phyloP scores from a whole-genome alignment of 768 basidiomycete species.

The Mycena chlorophos region DNA sequence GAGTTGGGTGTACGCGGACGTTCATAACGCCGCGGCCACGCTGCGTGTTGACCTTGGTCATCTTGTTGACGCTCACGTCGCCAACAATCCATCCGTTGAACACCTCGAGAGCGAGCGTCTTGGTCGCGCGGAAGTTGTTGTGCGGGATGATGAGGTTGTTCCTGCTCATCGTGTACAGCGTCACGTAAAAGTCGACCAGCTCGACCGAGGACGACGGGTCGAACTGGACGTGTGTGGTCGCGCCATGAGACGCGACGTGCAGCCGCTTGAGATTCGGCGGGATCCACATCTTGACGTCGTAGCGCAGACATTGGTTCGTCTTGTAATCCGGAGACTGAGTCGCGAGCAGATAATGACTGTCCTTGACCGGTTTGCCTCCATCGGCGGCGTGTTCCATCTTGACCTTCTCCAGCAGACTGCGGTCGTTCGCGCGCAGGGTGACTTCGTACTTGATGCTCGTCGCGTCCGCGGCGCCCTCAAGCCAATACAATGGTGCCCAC shows the following conservation, averaged over 20 bases:
- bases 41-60: slow-evolving; percentile 46
- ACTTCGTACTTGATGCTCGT: slow-evolving; percentile 52
- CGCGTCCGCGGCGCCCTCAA: slow-evolving; percentile 41
- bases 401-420: slow-evolving; percentile 40
- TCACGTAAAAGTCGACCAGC: slow-evolving; percentile 47
- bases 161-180: slow-evolving; percentile 36
- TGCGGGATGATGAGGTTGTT: slow-evolving; percentile 51
- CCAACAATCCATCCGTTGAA: slow-evolving; percentile 63
- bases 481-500: slow-evolving; percentile 53
- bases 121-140: slow-evolving; percentile 41
- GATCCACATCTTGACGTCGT: slow-evolving; percentile 51
- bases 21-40: slow-evolving; percentile 51
- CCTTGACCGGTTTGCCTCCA: slow-evolving; percentile 30
- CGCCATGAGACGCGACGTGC: slow-evolving; percentile 43
- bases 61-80: slow-evolving; percentile 46
- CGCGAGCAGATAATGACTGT: slow-evolving; percentile 40
- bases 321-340: slow-evolving; percentile 37
- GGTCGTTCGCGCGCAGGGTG: slow-evolving; percentile 44
- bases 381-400: slow-evolving; percentile 36
- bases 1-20: slow-evolving; percentile 46
- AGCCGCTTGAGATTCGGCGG: slow-evolving; percentile 53
- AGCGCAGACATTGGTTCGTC: slow-evolving; percentile 48
- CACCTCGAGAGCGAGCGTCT: slow-evolving; percentile 44
- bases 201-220: slow-evolving; percentile 42
- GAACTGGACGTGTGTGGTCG: slow-evolving; percentile 51